Conservation (phyloP, 352 stramenopile species). For the Phytophthora quininea region DNA sequence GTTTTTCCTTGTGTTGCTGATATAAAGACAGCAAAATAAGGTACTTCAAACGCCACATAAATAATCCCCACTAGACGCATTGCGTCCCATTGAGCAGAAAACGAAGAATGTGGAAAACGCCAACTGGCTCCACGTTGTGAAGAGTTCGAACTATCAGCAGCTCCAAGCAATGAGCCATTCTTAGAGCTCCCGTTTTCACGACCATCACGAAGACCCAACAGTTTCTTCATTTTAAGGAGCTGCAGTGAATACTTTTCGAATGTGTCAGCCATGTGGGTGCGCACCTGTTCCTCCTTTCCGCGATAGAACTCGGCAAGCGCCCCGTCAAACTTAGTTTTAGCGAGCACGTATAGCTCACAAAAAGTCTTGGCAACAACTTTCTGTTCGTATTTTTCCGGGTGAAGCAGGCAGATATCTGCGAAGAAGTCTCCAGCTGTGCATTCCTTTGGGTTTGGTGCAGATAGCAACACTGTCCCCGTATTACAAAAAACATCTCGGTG, state of each 20-base stretch:
- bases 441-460: constrained; percentile 37
- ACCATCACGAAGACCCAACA: constrained; percentile 46
- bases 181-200: neutral
- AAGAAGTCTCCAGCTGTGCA: constrained; percentile 64
- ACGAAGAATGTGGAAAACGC: constrained; percentile 43
- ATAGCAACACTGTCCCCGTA: constrained; percentile 54
- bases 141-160: neutral
- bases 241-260: constrained; percentile 59
- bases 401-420: constrained; percentile 53
- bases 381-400: constrained; percentile 55
- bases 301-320: constrained; percentile 56
- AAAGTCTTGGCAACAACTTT: constrained; percentile 72
- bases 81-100: constrained; percentile 54
- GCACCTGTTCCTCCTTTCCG: constrained; percentile 26
- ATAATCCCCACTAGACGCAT: constrained; percentile 41
- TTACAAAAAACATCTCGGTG: constrained; percentile 70
- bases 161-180: neutral
- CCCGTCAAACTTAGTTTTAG: constrained; percentile 59
- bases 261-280: constrained; percentile 40
- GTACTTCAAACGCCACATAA: constrained; percentile 59
- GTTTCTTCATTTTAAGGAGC: constrained; percentile 67
- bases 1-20: constrained; percentile 27
- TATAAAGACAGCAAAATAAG: constrained; percentile 66
- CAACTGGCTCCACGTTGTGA: constrained; percentile 11
- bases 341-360: constrained; percentile 71